Percentiles rank a stretch among this genome's conserved stretches.
Evolutionary conservation across 1,139 yeast genomes (phyloP).

Genomic region (Debaryomyces fabryi): DNA sequence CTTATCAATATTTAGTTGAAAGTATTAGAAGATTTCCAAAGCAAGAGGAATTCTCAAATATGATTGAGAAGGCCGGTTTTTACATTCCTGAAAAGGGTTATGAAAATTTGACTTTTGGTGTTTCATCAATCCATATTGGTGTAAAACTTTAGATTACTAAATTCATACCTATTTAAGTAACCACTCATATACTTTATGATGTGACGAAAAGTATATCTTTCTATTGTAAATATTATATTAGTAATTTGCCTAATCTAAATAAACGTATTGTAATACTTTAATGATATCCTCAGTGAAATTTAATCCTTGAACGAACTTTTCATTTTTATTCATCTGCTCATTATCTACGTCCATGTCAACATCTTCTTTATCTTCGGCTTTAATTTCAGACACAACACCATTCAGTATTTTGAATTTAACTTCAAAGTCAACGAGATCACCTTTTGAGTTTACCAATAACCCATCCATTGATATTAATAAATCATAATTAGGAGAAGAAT

Average conservation of each 20-base stretch:
- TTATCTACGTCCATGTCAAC: constrained; percentile 18
- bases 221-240: constrained; percentile 18
- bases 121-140: constrained; percentile 95
- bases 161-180: background rate
- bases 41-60: constrained; percentile 85
- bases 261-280: constrained; percentile 19
- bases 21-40: constrained; percentile 89
- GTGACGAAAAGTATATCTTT: constrained; percentile 9
- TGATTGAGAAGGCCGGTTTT: constrained; percentile 96
- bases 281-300: constrained; percentile 38
- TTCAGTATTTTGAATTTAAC: constrained; percentile 31
- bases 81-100: constrained; percentile 85
- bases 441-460: constrained; percentile 9
- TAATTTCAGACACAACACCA: constrained; percentile 25
- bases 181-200: constrained; percentile 2
- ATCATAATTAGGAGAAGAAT: constrained; percentile 24
- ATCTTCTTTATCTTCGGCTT: constrained; percentile 23
- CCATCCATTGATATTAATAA: constrained; percentile 28
- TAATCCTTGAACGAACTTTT: constrained; percentile 28
- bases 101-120: constrained; percentile 94
- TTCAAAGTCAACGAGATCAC: constrained; percentile 14
- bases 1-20: constrained; percentile 94
- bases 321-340: constrained; percentile 5
- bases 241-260: constrained; percentile 14
- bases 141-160: constrained; percentile 57